phyloP scores from a whole-genome alignment of 2,329 filamentous ascomycete species.

The Emmonsiellopsis sp. region DNA sequence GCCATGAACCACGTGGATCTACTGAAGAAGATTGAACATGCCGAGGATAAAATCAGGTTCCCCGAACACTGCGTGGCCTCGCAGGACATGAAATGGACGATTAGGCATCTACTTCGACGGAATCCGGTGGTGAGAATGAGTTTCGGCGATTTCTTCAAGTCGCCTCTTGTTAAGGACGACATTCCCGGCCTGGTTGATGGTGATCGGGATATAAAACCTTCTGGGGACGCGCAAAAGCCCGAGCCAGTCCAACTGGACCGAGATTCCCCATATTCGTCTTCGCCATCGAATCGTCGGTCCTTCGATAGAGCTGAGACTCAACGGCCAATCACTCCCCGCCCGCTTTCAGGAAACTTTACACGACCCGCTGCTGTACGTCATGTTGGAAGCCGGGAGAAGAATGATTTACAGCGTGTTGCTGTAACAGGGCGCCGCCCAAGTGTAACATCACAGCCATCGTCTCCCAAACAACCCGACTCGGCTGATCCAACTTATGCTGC shows the following conservation, averaged over 20 bases:
- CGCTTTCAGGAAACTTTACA: constrained; percentile 19
- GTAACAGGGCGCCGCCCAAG: constrained; percentile 24
- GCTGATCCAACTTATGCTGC: constrained; percentile 23
- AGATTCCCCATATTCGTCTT: constrained; percentile 17
- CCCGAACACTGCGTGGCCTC: constrained; percentile 62
- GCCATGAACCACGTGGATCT: constrained; percentile 92
- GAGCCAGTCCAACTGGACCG: neutral
- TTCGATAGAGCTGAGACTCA: constrained; percentile 14
- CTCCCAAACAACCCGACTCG: constrained; percentile 31
- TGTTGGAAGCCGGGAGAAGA: constrained; percentile 25
- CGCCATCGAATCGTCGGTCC: neutral
- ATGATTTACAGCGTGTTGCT: constrained; percentile 18
- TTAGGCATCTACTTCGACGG: constrained; percentile 71
- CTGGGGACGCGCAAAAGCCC: constrained; percentile 5
- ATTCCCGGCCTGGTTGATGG: constrained; percentile 78
- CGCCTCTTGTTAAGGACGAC: constrained; percentile 59
- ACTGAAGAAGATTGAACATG: constrained; percentile 80
- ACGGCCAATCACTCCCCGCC: constrained; percentile 27
- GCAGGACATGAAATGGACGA: constrained; percentile 67
- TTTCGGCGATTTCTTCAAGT: constrained; percentile 76
- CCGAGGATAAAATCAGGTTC: constrained; percentile 78
- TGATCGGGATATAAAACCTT: constrained; percentile 6
- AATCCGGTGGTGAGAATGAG: constrained; percentile 76
- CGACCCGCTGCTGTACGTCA: constrained; percentile 23
- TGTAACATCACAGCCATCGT: constrained; percentile 27